Conservation (phyloP, 495 filamentous ascomycete genomes). For the Penicillium ochrochloron region DNA sequence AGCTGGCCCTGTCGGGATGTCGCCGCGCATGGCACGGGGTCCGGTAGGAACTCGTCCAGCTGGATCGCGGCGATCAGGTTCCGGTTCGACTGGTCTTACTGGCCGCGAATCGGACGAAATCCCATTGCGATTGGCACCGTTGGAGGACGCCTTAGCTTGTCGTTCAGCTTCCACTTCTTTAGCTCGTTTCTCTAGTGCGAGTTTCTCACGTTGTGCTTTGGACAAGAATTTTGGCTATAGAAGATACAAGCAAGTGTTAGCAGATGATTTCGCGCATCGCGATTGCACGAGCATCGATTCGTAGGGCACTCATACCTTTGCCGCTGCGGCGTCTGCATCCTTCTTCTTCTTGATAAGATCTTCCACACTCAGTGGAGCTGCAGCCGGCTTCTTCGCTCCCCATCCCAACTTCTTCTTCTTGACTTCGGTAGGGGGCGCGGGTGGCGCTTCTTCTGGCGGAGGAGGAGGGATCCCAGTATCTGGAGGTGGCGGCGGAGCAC, state of each 20-base stretch:
- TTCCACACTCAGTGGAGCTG: slow-evolving; percentile 71
- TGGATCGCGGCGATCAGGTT: slow-evolving; percentile 17
- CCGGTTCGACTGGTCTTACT: slow-evolving; percentile 2
- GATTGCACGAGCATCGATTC: neutral
- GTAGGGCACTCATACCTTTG: slow-evolving; percentile 59
- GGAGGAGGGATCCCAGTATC: slow-evolving; percentile 60
- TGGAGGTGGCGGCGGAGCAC: slow-evolving; percentile 50
- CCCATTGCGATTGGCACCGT: slow-evolving; percentile 38
- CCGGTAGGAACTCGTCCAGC: slow-evolving; percentile 67
- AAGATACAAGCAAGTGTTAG: neutral
- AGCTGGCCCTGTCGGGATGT: slow-evolving; percentile 57
- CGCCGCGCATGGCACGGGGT: slow-evolving; percentile 72
- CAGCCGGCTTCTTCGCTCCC: slow-evolving; percentile 44
- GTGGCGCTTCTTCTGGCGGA: slow-evolving; percentile 30
- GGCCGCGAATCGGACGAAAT: slow-evolving; percentile 11
- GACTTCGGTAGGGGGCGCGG: slow-evolving; percentile 43
- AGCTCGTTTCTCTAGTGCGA: slow-evolving; percentile 81
- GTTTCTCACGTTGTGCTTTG: slow-evolving; percentile 83
- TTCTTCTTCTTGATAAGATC: slow-evolving; percentile 78
- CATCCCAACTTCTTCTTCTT: slow-evolving; percentile 64
- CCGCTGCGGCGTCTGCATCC: slow-evolving; percentile 75
- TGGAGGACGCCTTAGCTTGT: slow-evolving; percentile 40
- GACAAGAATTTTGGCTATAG: slow-evolving; percentile 86
- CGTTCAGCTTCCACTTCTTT: slow-evolving; percentile 81
- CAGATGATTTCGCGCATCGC: neutral